Evolutionary conservation across 441 rosid species (phyloP), one percentile per base, ranked within the genome.

Genomic region (Hura crepitans): DNA sequence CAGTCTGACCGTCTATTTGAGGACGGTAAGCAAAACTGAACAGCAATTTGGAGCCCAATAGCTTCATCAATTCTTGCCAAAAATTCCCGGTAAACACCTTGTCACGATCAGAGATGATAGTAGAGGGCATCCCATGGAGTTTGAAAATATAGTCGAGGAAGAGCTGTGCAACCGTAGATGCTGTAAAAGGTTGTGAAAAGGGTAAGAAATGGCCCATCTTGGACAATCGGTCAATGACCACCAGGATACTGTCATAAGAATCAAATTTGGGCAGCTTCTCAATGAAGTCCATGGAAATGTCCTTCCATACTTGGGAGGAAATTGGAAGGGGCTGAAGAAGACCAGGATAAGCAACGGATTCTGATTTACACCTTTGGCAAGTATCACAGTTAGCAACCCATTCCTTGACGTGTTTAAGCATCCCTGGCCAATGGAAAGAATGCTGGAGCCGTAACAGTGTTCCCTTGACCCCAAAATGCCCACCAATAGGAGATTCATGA

Each of bases 11-110:
- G 51, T 66, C 46, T 0, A 28, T 0, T 9, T 51, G 47, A 3
- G 70, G 70, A 25, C 31, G 70, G 18, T 66, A 66, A 5, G 70
- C 43, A 27, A 13, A 14, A 6, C 18, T 28, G 1, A 49, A 51
- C 0, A 0, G 30, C 1, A 39, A 20, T 7, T 28, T 2, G 2
- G 42, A 58, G 1, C 30, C 30, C 0, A 22, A 22, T 1, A 58
- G 20, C 9, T 18, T 31, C 14, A n/a, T 58, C 42, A 5, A n/a
- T n/a, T n/a, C n/a, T n/a, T n/a, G n/a, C n/a, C n/a, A n/a, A n/a
- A n/a, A n/a, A n/a, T n/a, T n/a, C n/a, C n/a, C n/a, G n/a, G n/a
- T n/a, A n/a, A n/a, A n/a, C n/a, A n/a, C n/a, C n/a, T n/a, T n/a
- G n/a, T n/a, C n/a, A n/a, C n/a, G n/a, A n/a, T n/a, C n/a, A n/a